These are phyloP conservation scores for Articulospora tetracladia DNA, from an alignment of 495 filamentous ascomycete genomes.

Conservation along the genomic window DNA sequence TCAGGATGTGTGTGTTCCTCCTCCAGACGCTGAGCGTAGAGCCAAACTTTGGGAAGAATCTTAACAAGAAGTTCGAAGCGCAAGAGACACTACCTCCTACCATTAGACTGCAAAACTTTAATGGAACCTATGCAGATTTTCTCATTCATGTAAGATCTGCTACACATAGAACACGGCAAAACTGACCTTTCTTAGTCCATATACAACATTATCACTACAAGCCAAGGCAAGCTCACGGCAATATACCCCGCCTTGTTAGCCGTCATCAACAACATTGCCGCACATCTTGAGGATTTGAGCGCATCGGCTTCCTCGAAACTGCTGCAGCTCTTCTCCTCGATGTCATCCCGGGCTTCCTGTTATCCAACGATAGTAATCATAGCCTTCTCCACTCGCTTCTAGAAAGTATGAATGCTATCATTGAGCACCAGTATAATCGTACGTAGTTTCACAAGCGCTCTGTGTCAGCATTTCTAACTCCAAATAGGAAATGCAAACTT, in stretches of 20 bases:
- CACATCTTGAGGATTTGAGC: conserved; percentile 75
- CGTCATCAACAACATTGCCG: conserved; percentile 87
- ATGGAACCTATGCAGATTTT: conserved; percentile 90
- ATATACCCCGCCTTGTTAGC: conserved; percentile 92
- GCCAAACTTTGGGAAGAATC: conserved; percentile 80
- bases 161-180: neutral
- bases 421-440: conserved; percentile 92
- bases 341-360: conserved; percentile 95
- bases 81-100: conserved; percentile 82
- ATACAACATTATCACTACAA: conserved; percentile 85
- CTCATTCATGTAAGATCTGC: conserved; percentile 70
- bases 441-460: conserved; percentile 21
- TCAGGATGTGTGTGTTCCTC: conserved; percentile 95
- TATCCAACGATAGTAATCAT: conserved; percentile 94
- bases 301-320: conserved; percentile 74
- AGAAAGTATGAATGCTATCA: conserved; percentile 85
- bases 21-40: conserved; percentile 94
- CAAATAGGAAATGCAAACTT: conserved; percentile 74
- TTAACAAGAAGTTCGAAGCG: conserved; percentile 85
- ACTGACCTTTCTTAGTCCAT: conserved; percentile 66
- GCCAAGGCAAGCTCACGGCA: conserved; percentile 85
- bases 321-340: conserved; percentile 84
- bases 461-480: neutral
- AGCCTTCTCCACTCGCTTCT: conserved; percentile 74
- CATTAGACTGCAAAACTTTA: conserved; percentile 79